A percentile compares a stretch with the other conserved stretches of the same genome.
Conservation (phyloP, 495 filamentous ascomycete species). For the Filosporella fistucella region DNA sequence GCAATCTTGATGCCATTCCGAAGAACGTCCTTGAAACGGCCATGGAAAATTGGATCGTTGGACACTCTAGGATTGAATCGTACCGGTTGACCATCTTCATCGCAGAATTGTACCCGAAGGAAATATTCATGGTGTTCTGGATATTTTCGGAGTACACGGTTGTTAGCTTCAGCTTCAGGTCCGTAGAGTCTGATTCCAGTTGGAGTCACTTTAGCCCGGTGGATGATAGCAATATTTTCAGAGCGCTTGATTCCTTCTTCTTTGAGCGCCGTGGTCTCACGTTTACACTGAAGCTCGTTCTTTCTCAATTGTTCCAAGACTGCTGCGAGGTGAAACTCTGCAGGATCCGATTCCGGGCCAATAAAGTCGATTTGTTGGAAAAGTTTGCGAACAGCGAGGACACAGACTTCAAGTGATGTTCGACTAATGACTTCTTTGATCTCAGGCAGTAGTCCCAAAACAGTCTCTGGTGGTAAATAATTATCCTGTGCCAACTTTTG, state of each 20-base stretch:
- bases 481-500: constrained; percentile 46
- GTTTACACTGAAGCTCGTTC: constrained; percentile 27
- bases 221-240: constrained; percentile 37
- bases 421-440: constrained; percentile 15
- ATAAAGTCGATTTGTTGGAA: constrained; percentile 42
- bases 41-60: constrained; percentile 38
- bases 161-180: constrained; percentile 63
- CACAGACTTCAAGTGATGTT: constrained; percentile 27
- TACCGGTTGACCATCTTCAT: constrained; percentile 65
- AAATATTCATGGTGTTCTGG: constrained; percentile 58
- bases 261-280: constrained; percentile 11
- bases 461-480: constrained; percentile 42
- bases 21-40: constrained; percentile 56
- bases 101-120: constrained; percentile 63
- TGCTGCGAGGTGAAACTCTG: constrained; percentile 31
- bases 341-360: constrained; percentile 37
- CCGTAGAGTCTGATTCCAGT: constrained; percentile 63
- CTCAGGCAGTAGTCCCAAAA: constrained; percentile 31
- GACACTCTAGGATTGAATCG: constrained; percentile 49
- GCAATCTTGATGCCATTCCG: constrained; percentile 52
- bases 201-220: constrained; percentile 60
- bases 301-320: constrained; percentile 37
- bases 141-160: constrained; percentile 70
- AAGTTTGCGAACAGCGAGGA: constrained; percentile 42
- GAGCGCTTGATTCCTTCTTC: constrained; percentile 11